Evolutionary conservation across 805 yeast genomes (phyloP).

Genomic region (Wickerhamomyces chaumierensis): DNA sequence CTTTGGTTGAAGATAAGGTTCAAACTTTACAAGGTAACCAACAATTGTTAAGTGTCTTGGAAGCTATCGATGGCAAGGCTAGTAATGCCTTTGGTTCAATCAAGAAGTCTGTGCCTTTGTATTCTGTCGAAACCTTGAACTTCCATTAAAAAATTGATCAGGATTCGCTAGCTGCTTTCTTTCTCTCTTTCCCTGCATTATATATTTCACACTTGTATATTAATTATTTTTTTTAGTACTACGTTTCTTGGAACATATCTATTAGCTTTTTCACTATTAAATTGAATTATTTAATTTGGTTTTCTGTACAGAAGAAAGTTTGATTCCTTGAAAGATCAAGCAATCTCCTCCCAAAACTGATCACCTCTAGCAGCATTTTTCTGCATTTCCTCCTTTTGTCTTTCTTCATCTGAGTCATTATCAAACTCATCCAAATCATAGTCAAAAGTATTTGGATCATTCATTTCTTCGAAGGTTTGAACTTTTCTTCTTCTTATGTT

Average conservation of each 20-base stretch:
- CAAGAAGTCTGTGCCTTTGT: constrained; percentile 35
- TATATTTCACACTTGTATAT: too few species aligned
- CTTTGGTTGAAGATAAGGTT: constrained; percentile 35
- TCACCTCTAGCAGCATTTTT: constrained; percentile 8
- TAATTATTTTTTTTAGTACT: too few species aligned
- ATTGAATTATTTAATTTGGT: too few species aligned
- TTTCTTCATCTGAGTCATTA: constrained; percentile 9
- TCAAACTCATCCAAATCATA: constrained; percentile 18
- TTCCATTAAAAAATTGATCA: too few species aligned
- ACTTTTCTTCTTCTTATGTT: constrained; percentile 11
- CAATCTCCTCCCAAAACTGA: constrained; percentile 13
- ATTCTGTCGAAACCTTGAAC: constrained; percentile 38
- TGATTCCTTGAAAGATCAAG: too few species aligned
- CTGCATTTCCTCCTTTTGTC: constrained; percentile 5
- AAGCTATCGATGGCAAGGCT: constrained; percentile 16
- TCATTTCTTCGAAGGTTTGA: not conserved
- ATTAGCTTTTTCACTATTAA: too few species aligned
- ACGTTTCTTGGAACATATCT: too few species aligned
- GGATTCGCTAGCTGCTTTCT: too few species aligned
- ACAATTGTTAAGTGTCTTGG: constrained; percentile 18
- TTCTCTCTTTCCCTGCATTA: too few species aligned
- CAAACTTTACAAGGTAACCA: constrained; percentile 30
- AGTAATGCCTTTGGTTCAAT: constrained; percentile 20
- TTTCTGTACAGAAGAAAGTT: too few species aligned
- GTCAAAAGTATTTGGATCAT: constrained; percentile 17